A percentile compares a stretch with the other conserved stretches of the same genome.
These are phyloP conservation scores for Sporisorium sorghi DNA, from an alignment of 1,284 basidiomycete genomes.

Conservation along the genomic window DNA sequence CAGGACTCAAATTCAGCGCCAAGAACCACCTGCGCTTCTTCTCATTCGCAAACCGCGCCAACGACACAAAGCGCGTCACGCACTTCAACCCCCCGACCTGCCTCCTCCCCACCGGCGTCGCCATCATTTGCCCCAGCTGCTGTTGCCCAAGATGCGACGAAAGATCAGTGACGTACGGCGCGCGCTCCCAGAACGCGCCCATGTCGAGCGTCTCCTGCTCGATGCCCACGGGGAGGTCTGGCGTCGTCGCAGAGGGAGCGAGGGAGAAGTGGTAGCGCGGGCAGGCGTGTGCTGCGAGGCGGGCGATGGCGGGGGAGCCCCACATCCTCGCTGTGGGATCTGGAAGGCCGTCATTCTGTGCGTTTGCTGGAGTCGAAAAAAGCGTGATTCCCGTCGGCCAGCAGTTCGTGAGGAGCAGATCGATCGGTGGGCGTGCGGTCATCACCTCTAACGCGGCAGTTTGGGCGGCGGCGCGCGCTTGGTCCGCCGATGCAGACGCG, in stretches of 20 bases:
- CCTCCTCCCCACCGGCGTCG: neutral
- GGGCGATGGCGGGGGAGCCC: conserved; percentile 58
- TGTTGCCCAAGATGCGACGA: conserved; percentile 15
- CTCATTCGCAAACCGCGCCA: conserved; percentile 60
- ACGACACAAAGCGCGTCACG: conserved; percentile 60
- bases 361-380: too few relatives aligned
- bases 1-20: conserved; percentile 57
- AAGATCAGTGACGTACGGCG: conserved; percentile 57
- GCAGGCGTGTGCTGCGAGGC: conserved; percentile 39
- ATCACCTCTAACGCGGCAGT: conserved; percentile 24
- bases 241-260: conserved; percentile 25
- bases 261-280: conserved; percentile 65
- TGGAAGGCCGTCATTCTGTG: conserved; percentile 38
- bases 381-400: conserved; percentile 61
- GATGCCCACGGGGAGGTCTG: conserved; percentile 34
- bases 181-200: conserved; percentile 65
- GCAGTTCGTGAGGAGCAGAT: conserved; percentile 60
- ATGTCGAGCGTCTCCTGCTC: conserved; percentile 18
- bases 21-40: conserved; percentile 66
- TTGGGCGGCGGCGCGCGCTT: conserved; percentile 18
- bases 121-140: neutral
- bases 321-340: conserved; percentile 49
- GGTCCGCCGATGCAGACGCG: conserved; percentile 26
- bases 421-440: conserved; percentile 46
- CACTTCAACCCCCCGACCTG: conserved; percentile 14